Evolutionary conservation across 108 stramenopile species (phyloP), one percentile per base, ranked within the genome.

Genomic region (Ochromonas danica): DNA sequence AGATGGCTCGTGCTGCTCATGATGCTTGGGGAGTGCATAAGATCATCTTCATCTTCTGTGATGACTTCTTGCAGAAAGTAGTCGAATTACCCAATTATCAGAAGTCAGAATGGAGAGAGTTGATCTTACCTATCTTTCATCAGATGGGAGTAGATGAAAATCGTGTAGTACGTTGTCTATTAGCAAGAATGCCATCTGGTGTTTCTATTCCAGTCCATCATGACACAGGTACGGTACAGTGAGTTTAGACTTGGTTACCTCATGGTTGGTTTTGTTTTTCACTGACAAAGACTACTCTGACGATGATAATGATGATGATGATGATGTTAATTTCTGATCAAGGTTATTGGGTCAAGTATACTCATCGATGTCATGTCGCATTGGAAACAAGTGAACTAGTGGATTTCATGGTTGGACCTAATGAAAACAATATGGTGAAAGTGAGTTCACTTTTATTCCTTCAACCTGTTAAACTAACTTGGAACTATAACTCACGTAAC

Each of bases 1-100:
- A 72, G 1, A 75, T 99, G 6, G 87, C 82, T 10, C 85, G 96
- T 39, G 92, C 96, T 0, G 90, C 91, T 10, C 98, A 99, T 84
- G 98, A 99, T 88, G 84, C 87, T 61, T 96, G 96, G 96, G 98
- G 98, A 1, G 94, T 99, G 70, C 88, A 89, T 71, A 97, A 99
- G 87, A 93, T 96, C 62, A 89, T 94, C 0, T 83, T 99, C 61
- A 82, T 94, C 0, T 99, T 93, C 84, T 95, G 93, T 77, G 98
- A 99, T 85, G 98, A 99, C 78, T 97, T 96, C 83, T 74, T 95
- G 39, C 89, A 91, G 45, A 79, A 83, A 1, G 88, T 91, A 39
- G 96, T 93, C 81, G 91, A 91, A 39, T 72, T 99, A 60, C 98
- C 98, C 1, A 96, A 91, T 90, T 95, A 86, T 82, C 90, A 92